These are phyloP conservation scores for Eurotiales sp. DNA, from an alignment of 2,329 filamentous ascomycete genomes.

Conservation along the genomic window DNA sequence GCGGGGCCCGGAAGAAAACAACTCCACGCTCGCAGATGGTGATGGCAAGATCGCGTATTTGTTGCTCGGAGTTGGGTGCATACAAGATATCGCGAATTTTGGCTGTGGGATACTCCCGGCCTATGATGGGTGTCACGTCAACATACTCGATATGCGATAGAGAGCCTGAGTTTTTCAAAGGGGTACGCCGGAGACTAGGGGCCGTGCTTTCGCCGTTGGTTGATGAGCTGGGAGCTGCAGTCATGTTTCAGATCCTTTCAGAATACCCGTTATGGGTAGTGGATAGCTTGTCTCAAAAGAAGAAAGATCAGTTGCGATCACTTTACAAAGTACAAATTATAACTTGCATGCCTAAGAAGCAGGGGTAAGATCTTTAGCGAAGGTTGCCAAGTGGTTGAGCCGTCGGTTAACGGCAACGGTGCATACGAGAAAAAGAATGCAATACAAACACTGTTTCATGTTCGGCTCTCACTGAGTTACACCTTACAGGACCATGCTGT, in stretches of 20 bases:
- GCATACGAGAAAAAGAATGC: too few relatives aligned
- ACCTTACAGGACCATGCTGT: too few relatives aligned
- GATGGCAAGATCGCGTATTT: conserved; percentile 23
- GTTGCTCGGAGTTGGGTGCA: conserved; percentile 35
- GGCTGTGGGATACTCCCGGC: conserved; percentile 37
- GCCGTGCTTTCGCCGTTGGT: background rate
- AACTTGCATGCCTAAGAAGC: too few relatives aligned
- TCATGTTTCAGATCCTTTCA: background rate
- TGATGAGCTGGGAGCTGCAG: background rate
- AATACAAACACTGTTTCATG: too few relatives aligned
- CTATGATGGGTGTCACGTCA: conserved; percentile 45
- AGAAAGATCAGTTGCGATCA: background rate
- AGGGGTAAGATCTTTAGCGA: too few relatives aligned
- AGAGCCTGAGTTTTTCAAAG: conserved; percentile 4
- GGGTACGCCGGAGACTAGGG: background rate
- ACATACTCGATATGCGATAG: conserved; percentile 36
- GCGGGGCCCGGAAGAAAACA: conserved; percentile 17
- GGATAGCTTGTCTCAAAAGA: background rate
- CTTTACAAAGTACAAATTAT: too few relatives aligned
- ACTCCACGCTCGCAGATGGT: conserved; percentile 42
- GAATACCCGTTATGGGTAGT: background rate
- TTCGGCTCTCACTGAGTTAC: too few relatives aligned
- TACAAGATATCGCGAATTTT: conserved; percentile 33
- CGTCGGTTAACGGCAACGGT: too few relatives aligned
- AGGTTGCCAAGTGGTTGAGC: too few relatives aligned